These are phyloP conservation scores for Cladorrhinum samala DNA, from an alignment of 495 filamentous ascomycete genomes.

Conservation along the genomic window DNA sequence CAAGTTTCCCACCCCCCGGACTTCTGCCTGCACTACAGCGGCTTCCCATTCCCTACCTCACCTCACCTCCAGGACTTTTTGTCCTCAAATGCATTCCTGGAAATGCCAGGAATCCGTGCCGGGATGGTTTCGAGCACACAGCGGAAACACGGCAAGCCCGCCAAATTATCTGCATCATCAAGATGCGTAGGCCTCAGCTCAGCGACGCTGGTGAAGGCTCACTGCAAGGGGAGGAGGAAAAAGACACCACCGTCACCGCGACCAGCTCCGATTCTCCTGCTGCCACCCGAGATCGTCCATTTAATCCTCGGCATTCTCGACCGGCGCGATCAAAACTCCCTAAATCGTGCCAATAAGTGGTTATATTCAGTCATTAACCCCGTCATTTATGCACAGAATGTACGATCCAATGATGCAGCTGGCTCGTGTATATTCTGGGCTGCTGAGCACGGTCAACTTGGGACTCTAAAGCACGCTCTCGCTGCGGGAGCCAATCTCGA, in stretches of 20 bases:
- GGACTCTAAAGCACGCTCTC: constrained; percentile 22
- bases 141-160: constrained; percentile 11
- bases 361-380: constrained; percentile 19
- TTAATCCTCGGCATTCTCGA: constrained; percentile 23
- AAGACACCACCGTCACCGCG: constrained; percentile 1
- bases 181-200: no score
- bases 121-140: constrained; percentile 13
- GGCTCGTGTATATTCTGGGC: constrained; percentile 18
- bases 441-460: constrained; percentile 19
- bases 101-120: neutral
- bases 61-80: neutral
- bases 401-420: constrained; percentile 10
- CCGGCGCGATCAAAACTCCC: constrained; percentile 13
- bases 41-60: no score
- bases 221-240: no score
- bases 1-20: no score
- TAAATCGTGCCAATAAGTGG: constrained; percentile 13
- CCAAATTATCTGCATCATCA: no score
- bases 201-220: no score
- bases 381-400: constrained; percentile 19
- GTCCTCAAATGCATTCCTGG: no score
- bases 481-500: constrained; percentile 22
- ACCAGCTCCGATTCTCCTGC: constrained; percentile 9
- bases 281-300: constrained; percentile 22
- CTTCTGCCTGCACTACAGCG: no score